Evolutionary conservation across 129 eudicot genomes (phyloP).

Genomic region (Lonicera japonica): DNA sequence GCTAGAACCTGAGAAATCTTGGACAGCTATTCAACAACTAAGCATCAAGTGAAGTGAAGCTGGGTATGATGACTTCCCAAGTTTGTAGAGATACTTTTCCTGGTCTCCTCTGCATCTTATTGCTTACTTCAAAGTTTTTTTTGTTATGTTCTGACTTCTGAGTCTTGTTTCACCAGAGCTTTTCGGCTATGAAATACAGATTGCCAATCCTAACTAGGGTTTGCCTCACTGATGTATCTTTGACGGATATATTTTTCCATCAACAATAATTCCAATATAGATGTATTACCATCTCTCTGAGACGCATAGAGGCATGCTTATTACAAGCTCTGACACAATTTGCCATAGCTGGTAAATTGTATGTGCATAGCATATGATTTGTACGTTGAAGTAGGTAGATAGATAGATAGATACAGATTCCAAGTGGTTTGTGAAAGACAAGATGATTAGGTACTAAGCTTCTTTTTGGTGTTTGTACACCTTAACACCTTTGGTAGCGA

Average conservation of each 20-base stretch:
- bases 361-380: too few relatives aligned
- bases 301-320: too few relatives aligned
- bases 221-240: background rate
- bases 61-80: background rate
- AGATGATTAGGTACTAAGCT: too few relatives aligned
- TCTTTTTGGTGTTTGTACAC: too few relatives aligned
- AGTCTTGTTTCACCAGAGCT: background rate
- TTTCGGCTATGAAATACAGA: too few relatives aligned
- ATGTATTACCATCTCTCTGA: constrained; percentile 9
- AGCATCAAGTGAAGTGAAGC: constrained; percentile 41
- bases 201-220: background rate
- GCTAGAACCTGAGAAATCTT: constrained; percentile 76
- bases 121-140: background rate
- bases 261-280: background rate
- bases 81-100: background rate
- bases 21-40: constrained; percentile 84
- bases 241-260: background rate
- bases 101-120: background rate
- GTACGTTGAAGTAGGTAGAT: too few relatives aligned
- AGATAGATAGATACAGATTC: too few relatives aligned
- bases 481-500: too few relatives aligned
- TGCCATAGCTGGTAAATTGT: too few relatives aligned
- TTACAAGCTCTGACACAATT: too few relatives aligned
- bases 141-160: background rate
- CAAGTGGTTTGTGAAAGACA: too few relatives aligned